phyloP scores from a whole-genome alignment of 495 filamentous ascomycete genomes.

The Tuber aestivum region DNA sequence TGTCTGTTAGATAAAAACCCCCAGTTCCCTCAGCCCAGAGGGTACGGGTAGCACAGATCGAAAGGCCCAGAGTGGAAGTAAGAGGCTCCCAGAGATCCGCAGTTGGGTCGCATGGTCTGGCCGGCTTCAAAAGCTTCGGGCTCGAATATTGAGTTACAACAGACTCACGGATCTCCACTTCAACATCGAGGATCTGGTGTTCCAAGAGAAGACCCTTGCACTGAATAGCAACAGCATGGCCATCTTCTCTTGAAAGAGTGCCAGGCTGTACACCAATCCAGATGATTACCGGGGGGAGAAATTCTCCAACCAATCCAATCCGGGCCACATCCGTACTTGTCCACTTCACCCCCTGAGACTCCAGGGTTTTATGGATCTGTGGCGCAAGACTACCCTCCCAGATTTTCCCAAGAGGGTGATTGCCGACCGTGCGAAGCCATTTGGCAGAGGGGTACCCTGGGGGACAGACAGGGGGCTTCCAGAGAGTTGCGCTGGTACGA shows the following conservation, averaged over 20 bases:
- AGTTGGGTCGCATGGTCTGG: not conserved
- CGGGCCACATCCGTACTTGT: not conserved
- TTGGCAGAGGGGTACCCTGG: too few relatives aligned
- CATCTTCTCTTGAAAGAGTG: not conserved
- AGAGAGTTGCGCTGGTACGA: too few relatives aligned
- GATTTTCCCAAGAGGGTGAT: too few relatives aligned
- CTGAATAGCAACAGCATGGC: not conserved
- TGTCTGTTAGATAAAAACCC: not conserved
- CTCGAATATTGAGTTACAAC: not conserved
- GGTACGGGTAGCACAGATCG: not conserved
- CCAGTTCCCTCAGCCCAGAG: not conserved
- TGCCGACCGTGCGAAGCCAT: too few relatives aligned
- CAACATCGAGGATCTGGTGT: not conserved
- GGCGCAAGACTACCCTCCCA: not conserved
- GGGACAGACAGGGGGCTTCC: too few relatives aligned
- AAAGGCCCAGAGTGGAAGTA: not conserved
- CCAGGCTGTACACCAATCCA: not conserved
- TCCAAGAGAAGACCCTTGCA: not conserved
- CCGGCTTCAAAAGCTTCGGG: not conserved
- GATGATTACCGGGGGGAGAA: not conserved
- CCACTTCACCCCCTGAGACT: fast-evolving
- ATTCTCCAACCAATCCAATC: not conserved
- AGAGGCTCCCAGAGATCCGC: not conserved
- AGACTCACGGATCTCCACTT: not conserved
- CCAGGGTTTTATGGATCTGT: not conserved